These are phyloP conservation scores for Micromonas pusilla DNA, from an alignment of 139 green algal species.

Conservation along the genomic window DNA sequence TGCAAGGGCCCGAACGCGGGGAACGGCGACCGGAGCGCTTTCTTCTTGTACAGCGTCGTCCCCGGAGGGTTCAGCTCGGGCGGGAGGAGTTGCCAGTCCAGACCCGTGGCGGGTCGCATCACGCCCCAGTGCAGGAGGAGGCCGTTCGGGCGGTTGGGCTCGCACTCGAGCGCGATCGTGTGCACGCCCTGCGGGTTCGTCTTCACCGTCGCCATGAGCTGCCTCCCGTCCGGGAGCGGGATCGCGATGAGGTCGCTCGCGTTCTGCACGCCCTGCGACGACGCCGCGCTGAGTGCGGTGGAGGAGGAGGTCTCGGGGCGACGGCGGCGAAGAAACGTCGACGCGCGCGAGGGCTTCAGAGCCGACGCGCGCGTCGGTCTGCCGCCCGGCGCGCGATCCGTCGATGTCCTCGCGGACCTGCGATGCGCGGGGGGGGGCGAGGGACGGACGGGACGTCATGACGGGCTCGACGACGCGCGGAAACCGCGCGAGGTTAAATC, in stretches of 20 bases:
- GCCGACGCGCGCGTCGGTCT: too few species aligned
- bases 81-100: conserved; percentile 68
- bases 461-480: too few species aligned
- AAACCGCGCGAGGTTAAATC: too few species aligned
- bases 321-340: too few species aligned
- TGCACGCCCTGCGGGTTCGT: neutral
- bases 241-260: neutral
- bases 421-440: too few species aligned
- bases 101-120: conserved; percentile 67
- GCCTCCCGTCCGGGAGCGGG: neutral
- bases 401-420: too few species aligned
- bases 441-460: too few species aligned
- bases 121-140: conserved; percentile 91
- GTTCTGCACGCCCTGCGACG: too few species aligned
- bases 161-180: conserved; percentile 7
- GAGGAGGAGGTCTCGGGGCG: too few species aligned
- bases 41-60: conserved; percentile 81
- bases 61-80: conserved; percentile 50
- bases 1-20: neutral
- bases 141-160: conserved; percentile 28
- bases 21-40: conserved; percentile 83
- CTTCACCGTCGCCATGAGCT: neutral
- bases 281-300: too few species aligned
- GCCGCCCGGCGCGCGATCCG: too few species aligned
- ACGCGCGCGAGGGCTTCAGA: too few species aligned